Conservation (phyloP, 2,329 filamentous ascomycete species). For the Ophiocordyceps camponoti-saundersi region DNA sequence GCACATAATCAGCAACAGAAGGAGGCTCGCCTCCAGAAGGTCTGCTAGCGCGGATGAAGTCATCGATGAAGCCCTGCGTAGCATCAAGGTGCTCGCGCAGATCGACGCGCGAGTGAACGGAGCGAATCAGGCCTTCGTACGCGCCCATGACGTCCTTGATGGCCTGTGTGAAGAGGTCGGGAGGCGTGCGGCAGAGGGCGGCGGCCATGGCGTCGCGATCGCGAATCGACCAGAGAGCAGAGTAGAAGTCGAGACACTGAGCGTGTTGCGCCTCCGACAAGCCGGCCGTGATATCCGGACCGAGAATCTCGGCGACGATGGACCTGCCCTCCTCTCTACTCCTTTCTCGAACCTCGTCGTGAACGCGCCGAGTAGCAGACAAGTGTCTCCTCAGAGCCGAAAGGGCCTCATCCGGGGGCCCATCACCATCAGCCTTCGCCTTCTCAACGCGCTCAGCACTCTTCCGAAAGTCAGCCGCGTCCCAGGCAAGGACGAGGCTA, state of each 20-base stretch:
- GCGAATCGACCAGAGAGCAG: conserved; percentile 50
- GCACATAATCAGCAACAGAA: conserved; percentile 56
- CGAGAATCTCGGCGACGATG: conserved; percentile 50
- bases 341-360: conserved; percentile 38
- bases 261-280: conserved; percentile 44
- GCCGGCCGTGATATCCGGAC: conserved; percentile 22
- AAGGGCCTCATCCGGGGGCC: conserved; percentile 42
- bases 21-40: conserved; percentile 20
- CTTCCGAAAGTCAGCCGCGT: conserved; percentile 53
- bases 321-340: conserved; percentile 37
- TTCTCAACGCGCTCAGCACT: conserved; percentile 47
- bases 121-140: conserved; percentile 59
- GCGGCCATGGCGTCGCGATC: conserved; percentile 57
- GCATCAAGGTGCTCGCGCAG: conserved; percentile 52
- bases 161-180: conserved; percentile 55
- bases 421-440: conserved; percentile 27
- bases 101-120: conserved; percentile 54
- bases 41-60: conserved; percentile 45
- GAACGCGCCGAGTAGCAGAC: conserved; percentile 31
- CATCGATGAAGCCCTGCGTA: conserved; percentile 49
- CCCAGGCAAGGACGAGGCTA: conserved; percentile 55
- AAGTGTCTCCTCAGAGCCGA: conserved; percentile 43
- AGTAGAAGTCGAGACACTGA: conserved; percentile 52
- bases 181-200: conserved; percentile 48
- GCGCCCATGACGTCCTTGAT: conserved; percentile 47